Evolutionary conservation across 2,329 filamentous ascomycete genomes (phyloP).

Genomic region (Microdochium paspali): DNA sequence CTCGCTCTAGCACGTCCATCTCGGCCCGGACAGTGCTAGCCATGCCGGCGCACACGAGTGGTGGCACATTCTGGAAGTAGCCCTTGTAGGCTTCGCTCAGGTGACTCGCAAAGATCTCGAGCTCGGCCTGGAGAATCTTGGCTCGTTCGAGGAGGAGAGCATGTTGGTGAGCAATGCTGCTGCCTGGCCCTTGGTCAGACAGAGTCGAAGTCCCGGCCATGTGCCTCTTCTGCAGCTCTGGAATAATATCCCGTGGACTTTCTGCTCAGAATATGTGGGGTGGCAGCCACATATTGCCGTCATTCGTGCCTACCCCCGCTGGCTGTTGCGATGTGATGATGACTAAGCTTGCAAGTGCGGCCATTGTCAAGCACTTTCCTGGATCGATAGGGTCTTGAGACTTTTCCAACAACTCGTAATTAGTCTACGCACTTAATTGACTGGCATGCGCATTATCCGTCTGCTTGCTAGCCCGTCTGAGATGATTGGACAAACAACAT

Average conservation of each 20-base stretch:
- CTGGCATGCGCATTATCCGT: too few relatives aligned
- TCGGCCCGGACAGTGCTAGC: constrained; percentile 12
- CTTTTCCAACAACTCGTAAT: too few relatives aligned
- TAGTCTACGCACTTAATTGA: too few relatives aligned
- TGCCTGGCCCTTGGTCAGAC: not conserved
- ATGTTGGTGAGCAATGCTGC: not conserved
- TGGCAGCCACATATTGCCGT: not conserved
- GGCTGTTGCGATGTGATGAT: too few relatives aligned
- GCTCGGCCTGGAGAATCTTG: constrained; percentile 12
- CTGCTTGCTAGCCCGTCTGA: too few relatives aligned
- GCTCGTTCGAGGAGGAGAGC: constrained; percentile 5
- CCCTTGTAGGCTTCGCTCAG: constrained; percentile 12
- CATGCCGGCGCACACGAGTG: constrained; percentile 12
- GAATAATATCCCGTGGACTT: not conserved
- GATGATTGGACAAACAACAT: too few relatives aligned
- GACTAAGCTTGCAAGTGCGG: too few relatives aligned
- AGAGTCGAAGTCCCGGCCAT: not conserved
- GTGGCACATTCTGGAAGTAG: constrained; percentile 17
- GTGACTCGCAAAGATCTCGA: constrained; percentile 13
- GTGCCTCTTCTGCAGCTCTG: not conserved
- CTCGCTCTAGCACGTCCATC: constrained; percentile 8
- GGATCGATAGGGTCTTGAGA: too few relatives aligned
- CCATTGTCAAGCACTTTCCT: too few relatives aligned
- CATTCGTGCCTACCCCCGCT: too few relatives aligned
- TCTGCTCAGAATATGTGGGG: not conserved